Conservation (phyloP, 805 yeast genomes). For the Saturnispora diversa region DNA sequence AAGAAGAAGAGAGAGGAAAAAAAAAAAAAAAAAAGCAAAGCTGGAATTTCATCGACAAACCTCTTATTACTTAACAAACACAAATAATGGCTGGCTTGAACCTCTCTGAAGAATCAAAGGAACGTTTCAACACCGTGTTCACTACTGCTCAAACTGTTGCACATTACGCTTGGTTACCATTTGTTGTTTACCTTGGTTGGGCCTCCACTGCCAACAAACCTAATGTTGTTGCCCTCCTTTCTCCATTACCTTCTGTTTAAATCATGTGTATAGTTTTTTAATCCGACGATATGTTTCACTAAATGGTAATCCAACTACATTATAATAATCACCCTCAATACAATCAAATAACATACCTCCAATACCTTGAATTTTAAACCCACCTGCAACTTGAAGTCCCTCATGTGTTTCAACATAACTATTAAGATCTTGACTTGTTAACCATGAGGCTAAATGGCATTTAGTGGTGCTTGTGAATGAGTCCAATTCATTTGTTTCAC, state of each 20-base stretch:
- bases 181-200: conserved; percentile 88
- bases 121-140: conserved; percentile 76
- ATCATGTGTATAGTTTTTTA: conserved; percentile 4
- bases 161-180: conserved; percentile 97
- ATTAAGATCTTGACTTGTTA: conserved; percentile 48
- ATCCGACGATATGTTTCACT: conserved; percentile 23
- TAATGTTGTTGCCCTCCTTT: conserved; percentile 61
- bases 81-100: conserved; percentile 32
- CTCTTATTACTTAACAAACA: background rate
- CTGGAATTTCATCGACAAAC: background rate
- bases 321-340: conserved; percentile 74
- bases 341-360: conserved; percentile 58
- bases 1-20: no score
- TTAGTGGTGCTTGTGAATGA: conserved; percentile 19
- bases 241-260: conserved; percentile 74
- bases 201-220: conserved; percentile 77
- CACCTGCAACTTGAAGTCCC: conserved; percentile 84
- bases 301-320: conserved; percentile 83
- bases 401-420: conserved; percentile 64
- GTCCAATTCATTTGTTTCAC: conserved; percentile 12
- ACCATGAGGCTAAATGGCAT: conserved; percentile 33
- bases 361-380: conserved; percentile 72
- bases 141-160: conserved; percentile 80
- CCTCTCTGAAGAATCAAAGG: conserved; percentile 49
- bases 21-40: no score